Evolutionary conservation across 495 filamentous ascomycete genomes (phyloP), one percentile per base, ranked within the genome.

Genomic region (Xylaria acuta): DNA sequence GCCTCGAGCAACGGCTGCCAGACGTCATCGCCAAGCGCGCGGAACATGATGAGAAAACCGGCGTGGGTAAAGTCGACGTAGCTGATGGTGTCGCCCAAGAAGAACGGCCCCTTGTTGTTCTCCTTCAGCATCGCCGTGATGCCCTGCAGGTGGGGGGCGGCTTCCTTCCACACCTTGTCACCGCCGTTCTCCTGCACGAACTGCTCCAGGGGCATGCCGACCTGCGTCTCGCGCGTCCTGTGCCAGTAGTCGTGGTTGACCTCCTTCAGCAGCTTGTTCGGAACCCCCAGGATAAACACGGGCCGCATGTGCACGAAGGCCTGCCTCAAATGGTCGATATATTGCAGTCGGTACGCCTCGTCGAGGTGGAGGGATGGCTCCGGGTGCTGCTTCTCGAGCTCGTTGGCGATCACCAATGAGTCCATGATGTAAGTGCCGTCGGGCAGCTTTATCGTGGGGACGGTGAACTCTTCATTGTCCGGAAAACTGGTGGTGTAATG

Each of bases 341-440:
- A 68, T 59, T 77, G 76, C 5, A 75, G 11, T 0, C 86, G 74
- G 6, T 38, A n/a, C 7, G 18, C 6, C 8, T 60, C 58, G 58
- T 60, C 20, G 6, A 91, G 76, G 68, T 83, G 84, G 6, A 91
- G 68, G 0, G 84, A 78, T 0, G 89, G 89, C 5, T 81, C 74
- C 0, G 90, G 89, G 72, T 91, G 80, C 5, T 75, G 74, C 59
- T 80, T 77, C 71, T 91, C 88, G 49, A 92, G 80, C 25, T 75
- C 79, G 2, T 73, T 41, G 16, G 84, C 86, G 71, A 92, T 92
- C n/a, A 74, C 74, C 62, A 73, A 75, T 22, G 83, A 86, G 69
- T 91, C 89, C 86, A 88, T 92, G 7, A 89, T 51, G 71, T 85
- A 88, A 20, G 79, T 84, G 34, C 82, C 86, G 59, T 86, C 84